Base-by-base conservation (phyloP, 163 green algal genomes). In the Chlamydomonas reinhardtii region DNA sequence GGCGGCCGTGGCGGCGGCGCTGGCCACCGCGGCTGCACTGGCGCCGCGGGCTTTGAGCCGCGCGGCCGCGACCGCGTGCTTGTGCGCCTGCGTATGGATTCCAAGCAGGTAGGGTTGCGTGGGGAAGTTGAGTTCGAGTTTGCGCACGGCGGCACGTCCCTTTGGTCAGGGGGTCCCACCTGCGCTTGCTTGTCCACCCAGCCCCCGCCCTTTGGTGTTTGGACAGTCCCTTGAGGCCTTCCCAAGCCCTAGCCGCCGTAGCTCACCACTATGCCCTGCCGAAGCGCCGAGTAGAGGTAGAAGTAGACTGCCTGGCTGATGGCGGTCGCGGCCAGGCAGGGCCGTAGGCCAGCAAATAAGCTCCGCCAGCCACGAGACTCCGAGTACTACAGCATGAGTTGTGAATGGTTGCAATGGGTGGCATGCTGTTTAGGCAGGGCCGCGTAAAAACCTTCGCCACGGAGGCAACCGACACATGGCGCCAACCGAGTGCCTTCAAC, bases 251-350 rank as follows among this genome's bases (percentile, higher is more conserved):
- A 31, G 16, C 14, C 24, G 15, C 69, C 2, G 25, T 16, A 35
- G 62, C 82, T 61, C 73, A 87, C 82, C 80, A 81, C 73, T 2
- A 77, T 19, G 9, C 59, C 37, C 71, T 91, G 82, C 3, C 88
- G 84, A 11, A 94, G 85, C 14, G 76, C 24, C 22, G 90, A 84
- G 74, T 95, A 97, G 4, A 98, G 83, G 90, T 97, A 98, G 84
- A 98, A 99, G 90, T 99, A 99, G n/a, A 98, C 88, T n/a, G 93
- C 95, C 84, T 99, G 96, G 24, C 90, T 96, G 35, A 95, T 80
- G 9, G 94, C 95, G 25, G 96, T 98, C 62, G 96, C 97, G 19
- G 98, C 76, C 76, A 99, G 82, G 5, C 92, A 91, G 24, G 96
- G 93, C 61, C 93, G 35, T 31, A 99, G 68, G 20, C 97, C 97